phyloP scores from a whole-genome alignment of 805 yeast species.

The Cyberlindnera mrakii region DNA sequence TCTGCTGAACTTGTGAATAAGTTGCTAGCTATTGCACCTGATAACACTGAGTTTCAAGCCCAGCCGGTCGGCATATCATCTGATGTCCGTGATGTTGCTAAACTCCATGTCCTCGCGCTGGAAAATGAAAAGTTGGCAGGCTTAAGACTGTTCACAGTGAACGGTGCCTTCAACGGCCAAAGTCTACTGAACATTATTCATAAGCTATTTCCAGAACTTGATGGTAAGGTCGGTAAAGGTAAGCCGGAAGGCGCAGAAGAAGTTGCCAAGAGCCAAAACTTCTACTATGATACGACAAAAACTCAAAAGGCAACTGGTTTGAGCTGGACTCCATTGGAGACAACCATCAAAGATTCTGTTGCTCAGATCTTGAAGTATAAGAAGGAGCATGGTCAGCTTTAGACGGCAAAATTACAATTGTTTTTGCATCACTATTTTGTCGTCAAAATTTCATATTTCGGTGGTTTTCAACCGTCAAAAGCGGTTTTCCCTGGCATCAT shows the following conservation, averaged over 20 bases:
- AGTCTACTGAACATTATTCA: slow-evolving; percentile 21
- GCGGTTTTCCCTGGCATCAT: no score
- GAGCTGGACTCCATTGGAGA: slow-evolving; percentile 31
- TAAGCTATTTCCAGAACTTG: slow-evolving; percentile 34
- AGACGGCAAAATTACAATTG: no score
- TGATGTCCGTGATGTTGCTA: slow-evolving; percentile 45
- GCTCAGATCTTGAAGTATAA: slow-evolving; percentile 25
- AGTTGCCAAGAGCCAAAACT: slow-evolving; percentile 5
- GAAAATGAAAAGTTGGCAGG: slow-evolving; percentile 16
- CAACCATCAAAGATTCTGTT: slow-evolving; percentile 36
- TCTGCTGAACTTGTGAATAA: slow-evolving; percentile 33
- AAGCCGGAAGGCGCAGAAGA: slow-evolving; percentile 26
- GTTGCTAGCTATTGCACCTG: slow-evolving; percentile 25
- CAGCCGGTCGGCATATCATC: slow-evolving; percentile 18
- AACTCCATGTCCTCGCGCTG: slow-evolving; percentile 35
- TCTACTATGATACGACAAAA: slow-evolving; percentile 11
- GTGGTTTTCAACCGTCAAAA: no score
- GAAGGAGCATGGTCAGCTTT: no score
- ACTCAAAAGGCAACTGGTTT: slow-evolving; percentile 16
- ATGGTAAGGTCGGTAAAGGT: slow-evolving; percentile 37
- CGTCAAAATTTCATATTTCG: no score
- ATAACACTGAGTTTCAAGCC: slow-evolving; percentile 19
- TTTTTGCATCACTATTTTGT: no score
- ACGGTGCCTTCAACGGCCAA: slow-evolving; percentile 21
- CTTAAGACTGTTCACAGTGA: slow-evolving; percentile 27